phyloP scores from a whole-genome alignment of 441 rosid species.

The Pelargonium myrrhifolium region DNA sequence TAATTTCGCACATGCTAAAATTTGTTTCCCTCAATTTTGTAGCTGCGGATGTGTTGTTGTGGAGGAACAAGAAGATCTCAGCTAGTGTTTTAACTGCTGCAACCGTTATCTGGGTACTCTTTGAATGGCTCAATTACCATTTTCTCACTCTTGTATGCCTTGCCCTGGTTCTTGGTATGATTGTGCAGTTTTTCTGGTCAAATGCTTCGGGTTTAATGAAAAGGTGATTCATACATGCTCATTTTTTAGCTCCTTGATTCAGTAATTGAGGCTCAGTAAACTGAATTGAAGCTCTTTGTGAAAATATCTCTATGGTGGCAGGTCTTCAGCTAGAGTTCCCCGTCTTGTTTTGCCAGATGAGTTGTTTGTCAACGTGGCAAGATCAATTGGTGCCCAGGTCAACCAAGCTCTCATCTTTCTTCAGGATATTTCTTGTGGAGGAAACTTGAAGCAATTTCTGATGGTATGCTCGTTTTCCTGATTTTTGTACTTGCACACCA shows the following conservation, averaged over 20 bases:
- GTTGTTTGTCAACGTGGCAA: conserved; percentile 56
- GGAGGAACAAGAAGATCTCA: conserved; percentile 99
- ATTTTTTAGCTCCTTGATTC: background rate
- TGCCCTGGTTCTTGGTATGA: conserved; percentile 68
- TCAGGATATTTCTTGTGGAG: conserved; percentile 70
- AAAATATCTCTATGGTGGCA: conserved; percentile 23
- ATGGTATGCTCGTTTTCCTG: conserved; percentile 32
- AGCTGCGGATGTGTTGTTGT: conserved; percentile 98
- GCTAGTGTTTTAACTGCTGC: conserved; percentile 64
- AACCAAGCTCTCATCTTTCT: conserved; percentile 55
- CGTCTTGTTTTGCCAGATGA: conserved; percentile 71
- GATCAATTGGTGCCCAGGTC: conserved; percentile 51
- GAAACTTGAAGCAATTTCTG: conserved; percentile 68
- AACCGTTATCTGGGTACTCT: conserved; percentile 79
- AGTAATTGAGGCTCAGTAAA: background rate
- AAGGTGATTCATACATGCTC: conserved; percentile 34
- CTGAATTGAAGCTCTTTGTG: background rate
- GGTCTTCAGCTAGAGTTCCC: conserved; percentile 60
- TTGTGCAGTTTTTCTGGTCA: conserved; percentile 72
- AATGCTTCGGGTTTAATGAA: conserved; percentile 63
- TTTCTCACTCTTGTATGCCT: conserved; percentile 58
- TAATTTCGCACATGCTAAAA: background rate
- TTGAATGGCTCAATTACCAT: conserved; percentile 93
- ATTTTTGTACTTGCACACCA: background rate
- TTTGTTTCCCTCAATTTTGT: conserved; percentile 17